Percentiles rank a stretch among this genome's conserved stretches.
These are phyloP conservation scores for Ustilago nuda DNA, from an alignment of 1,284 basidiomycete species.

Conservation along the genomic window DNA sequence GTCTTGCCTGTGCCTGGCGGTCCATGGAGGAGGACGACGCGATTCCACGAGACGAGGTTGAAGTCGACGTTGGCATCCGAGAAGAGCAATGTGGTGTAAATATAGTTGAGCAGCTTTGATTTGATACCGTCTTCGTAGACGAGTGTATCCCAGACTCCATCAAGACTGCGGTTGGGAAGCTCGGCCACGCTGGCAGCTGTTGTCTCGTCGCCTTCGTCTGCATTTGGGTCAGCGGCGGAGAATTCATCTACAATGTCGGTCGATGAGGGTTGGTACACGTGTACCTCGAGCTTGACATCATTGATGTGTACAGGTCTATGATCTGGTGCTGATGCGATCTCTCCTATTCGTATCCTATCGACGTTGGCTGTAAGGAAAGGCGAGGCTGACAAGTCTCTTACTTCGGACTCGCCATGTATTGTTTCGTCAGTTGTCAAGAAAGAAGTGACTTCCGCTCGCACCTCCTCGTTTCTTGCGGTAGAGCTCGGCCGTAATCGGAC, in stretches of 20 bases:
- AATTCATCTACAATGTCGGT: conserved; percentile 82
- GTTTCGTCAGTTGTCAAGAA: conserved; percentile 18
- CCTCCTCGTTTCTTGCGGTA: conserved; percentile 19
- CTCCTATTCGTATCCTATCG: conserved; percentile 82
- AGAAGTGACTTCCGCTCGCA: conserved; percentile 12
- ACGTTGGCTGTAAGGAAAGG: conserved; percentile 80
- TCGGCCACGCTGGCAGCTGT: conserved; percentile 88
- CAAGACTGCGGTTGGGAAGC: conserved; percentile 82
- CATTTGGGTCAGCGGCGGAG: conserved; percentile 73
- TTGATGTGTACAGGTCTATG: conserved; percentile 41
- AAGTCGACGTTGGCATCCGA: conserved; percentile 89
- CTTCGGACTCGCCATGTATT: conserved; percentile 76
- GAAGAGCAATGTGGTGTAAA: conserved; percentile 89
- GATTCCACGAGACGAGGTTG: conserved; percentile 94
- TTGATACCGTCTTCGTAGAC: conserved; percentile 93
- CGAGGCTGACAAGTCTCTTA: conserved; percentile 76
- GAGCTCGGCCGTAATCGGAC: conserved; percentile 33
- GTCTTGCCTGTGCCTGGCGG: conserved; percentile 99
- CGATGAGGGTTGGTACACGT: conserved; percentile 85
- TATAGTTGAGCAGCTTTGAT: conserved; percentile 87
- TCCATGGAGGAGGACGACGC: conserved; percentile 91
- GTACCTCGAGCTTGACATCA: conserved; percentile 72
- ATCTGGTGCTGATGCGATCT: conserved; percentile 52
- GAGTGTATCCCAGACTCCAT: conserved; percentile 87
- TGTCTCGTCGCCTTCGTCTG: conserved; percentile 74